A percentile compares a stretch with the other conserved stretches of the same genome.
phyloP scores from a whole-genome alignment of 352 stramenopile species.

The Elongisporangium undulatum region DNA sequence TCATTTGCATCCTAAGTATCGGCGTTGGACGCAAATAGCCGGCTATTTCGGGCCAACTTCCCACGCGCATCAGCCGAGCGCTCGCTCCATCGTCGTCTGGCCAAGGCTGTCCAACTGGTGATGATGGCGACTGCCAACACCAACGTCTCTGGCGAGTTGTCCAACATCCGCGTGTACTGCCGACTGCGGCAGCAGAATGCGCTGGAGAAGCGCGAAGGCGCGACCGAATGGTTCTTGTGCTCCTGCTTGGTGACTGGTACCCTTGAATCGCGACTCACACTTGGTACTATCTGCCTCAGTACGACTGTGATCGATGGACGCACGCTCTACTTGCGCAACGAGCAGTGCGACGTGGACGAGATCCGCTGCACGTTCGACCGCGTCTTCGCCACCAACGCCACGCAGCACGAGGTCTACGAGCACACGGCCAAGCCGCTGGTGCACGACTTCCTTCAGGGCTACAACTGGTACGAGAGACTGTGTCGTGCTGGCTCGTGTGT shows the following conservation, averaged over 20 bases:
- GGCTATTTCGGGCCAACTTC: too few species aligned
- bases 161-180: constrained; percentile 73
- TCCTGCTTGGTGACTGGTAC: background rate
- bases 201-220: constrained; percentile 59
- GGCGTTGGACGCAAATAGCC: too few species aligned
- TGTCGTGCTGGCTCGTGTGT: too few species aligned
- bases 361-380: constrained; percentile 72
- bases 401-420: constrained; percentile 65
- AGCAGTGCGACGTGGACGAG: constrained; percentile 68
- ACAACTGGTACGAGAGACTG: constrained; percentile 51
- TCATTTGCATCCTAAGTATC: too few species aligned
- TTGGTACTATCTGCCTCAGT: constrained; percentile 12
- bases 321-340: constrained; percentile 56
- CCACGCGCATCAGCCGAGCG: too few species aligned
- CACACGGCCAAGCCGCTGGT: constrained; percentile 62
- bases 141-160: background rate
- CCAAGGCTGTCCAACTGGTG: too few species aligned
- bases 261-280: background rate
- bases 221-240: constrained; percentile 39
- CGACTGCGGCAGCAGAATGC: constrained; percentile 75
- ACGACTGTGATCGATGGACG: constrained; percentile 54
- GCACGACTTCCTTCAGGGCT: constrained; percentile 61
- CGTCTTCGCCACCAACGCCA: constrained; percentile 57
- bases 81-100: too few species aligned
- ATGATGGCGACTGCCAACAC: too few species aligned